Conservation (phyloP, 768 basidiomycete species). For the Crassisporium funariophilum region DNA sequence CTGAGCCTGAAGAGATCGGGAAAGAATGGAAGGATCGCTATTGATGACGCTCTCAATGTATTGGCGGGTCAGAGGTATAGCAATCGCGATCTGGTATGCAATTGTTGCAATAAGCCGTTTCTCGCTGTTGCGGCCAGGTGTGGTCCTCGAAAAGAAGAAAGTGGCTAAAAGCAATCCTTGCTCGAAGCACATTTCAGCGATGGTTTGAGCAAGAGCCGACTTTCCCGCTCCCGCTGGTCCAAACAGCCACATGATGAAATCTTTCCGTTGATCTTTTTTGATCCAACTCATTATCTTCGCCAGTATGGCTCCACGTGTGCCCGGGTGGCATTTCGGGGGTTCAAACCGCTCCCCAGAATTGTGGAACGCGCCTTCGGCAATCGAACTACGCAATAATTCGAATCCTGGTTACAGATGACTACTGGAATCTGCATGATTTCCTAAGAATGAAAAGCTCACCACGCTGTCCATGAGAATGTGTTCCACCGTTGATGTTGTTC, state of each 20-base stretch:
- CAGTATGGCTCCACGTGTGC: slow-evolving; percentile 8
- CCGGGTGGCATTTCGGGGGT: slow-evolving; percentile 17
- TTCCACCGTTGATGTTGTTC: too few relatives aligned
- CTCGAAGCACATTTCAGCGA: slow-evolving; percentile 5
- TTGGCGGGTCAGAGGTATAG: not conserved
- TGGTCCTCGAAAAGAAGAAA: slow-evolving; percentile 10
- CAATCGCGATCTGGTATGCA: slow-evolving; percentile 3
- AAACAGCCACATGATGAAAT: slow-evolving; percentile 9
- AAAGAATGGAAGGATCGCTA: slow-evolving; percentile 6
- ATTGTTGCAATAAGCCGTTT: slow-evolving; percentile 6
- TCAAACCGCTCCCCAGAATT: slow-evolving; percentile 14
- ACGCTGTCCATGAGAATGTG: too few relatives aligned
- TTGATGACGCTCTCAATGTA: not conserved
- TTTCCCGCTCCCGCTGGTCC: slow-evolving; percentile 15
- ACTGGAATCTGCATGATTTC: too few relatives aligned
- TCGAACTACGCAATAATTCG: too few relatives aligned
- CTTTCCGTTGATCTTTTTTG: not conserved
- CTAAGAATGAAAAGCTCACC: too few relatives aligned
- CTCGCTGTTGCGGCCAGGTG: not conserved
- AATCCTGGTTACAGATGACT: too few relatives aligned
- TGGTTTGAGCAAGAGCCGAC: slow-evolving; percentile 8
- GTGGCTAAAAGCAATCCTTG: not conserved
- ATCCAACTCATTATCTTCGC: slow-evolving; percentile 3
- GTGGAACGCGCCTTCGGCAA: slow-evolving; percentile 7
- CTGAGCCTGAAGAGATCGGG: slow-evolving; percentile 2